Evolutionary conservation across 805 yeast genomes (phyloP), one percentile per base, ranked within the genome.

Genomic region (Candida argentea): DNA sequence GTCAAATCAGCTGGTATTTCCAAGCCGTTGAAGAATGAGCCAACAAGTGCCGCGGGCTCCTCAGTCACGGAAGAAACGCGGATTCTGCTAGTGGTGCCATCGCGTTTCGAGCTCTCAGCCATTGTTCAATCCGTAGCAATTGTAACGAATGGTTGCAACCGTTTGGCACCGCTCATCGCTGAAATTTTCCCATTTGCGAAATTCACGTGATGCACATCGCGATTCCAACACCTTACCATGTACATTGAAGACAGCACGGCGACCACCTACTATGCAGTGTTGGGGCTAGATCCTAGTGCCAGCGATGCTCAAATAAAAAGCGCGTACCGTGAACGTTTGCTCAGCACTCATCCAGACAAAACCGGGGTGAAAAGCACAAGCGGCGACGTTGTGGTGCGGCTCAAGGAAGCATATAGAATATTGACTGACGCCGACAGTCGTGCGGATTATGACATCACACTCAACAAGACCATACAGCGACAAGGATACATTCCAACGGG

Each of bases 331-430:
- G 55, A 49, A 19, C 67, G 67, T 10, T 61, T 89, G 5, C 57
- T 89, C 2, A 44, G 49, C 3, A 50, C 69, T 2, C 97, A 89
- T 50, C 97, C 97, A 1, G 97, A 89, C 48, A 87, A 86, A 36
- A 29, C 29, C 24, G 22, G 20, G 17, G 9, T 18, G 7, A 18
- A 18, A 10, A 18, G 20, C 10, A 6, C 28, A 6, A 14, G 11
- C 9, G 16, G 24, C 14, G 25, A 22, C 20, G 18, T 27, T 15
- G 35, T 38, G 14, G 24, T 26, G 14, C n/a, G n/a, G n/a, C 62
- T 86, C 17, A 68, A 78, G 39, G 53, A 49, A 14, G 95, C 96
- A 0, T 86, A 81, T 41, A 43, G 52, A n/a, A 57, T 65, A 0
- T 52, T 86, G 5, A 48, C 62, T 0, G 66, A 73, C 37, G 44